Evolutionary conservation across 768 basidiomycete species (phyloP), one percentile per base, ranked within the genome.

Genomic region (Hygrophorus pudorinus): DNA sequence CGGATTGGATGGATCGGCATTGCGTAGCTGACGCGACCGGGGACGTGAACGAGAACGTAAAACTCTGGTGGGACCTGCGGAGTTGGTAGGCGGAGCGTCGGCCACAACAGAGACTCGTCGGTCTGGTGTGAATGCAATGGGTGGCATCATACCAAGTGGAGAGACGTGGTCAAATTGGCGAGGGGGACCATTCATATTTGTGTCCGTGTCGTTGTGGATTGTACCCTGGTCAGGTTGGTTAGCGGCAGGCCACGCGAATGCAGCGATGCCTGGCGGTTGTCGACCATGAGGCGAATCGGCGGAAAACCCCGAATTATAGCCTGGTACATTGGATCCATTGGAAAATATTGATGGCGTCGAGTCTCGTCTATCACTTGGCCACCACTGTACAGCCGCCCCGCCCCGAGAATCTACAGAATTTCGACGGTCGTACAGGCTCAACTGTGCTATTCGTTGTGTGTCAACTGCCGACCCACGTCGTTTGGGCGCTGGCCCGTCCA

Each of bases 391-490:
- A 4, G 21, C 12, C 5, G 30, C 11, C n/a, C 24, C 18, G 10
- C 44, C 59, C 37, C 83, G 73, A 13, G 80, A 74, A 59, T 88
- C 86, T 18, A 79, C 70, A 14, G 86, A 88, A 56, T 78, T 77
- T 48, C 87, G 76, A 41, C 85, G 81, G 58, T 90, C 85, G 56
- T 82, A 76, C 51, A 89, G 64, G 58, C 75, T 81, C 53, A 88
- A 67, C 53, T 84, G 79, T 11, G 81, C 79, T 52, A 91, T 77
- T 41, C 81, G 68, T 45, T 78, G 77, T 6, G 84, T 80, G 52
- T 91, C 89, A 53, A 88, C 75, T 17, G 83, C 77, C 13, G 90
- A 92, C 27, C 86, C 83, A 38, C 89, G 76, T 52, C 89, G 78
- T 61, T 92, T 92, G 38, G 81, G 75, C 13, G 84, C 78, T 30